phyloP scores from a whole-genome alignment of 495 filamentous ascomycete species.

The Penicillium lividum region DNA sequence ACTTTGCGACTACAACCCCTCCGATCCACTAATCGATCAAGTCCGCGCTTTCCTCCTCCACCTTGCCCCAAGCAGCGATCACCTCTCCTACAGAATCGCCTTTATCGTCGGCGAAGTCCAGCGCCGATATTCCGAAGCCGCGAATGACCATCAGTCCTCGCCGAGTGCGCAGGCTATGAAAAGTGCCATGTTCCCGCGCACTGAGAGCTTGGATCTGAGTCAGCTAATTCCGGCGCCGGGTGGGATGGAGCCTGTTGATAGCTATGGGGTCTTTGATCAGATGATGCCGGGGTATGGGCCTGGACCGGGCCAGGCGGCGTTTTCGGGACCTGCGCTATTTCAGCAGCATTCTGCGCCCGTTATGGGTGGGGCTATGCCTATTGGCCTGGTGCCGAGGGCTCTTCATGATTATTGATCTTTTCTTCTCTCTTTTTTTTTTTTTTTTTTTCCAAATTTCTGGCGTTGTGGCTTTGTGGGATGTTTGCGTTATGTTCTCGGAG shows the following conservation, averaged over 20 bases:
- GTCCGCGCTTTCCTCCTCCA: conserved; percentile 41
- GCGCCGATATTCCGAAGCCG: conserved; percentile 28
- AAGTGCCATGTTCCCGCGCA: conserved; percentile 17
- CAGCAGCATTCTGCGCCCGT: conserved; percentile 22
- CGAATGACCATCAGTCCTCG: conserved; percentile 14
- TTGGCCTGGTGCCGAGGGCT: conserved; percentile 29
- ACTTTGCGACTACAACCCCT: conserved; percentile 40
- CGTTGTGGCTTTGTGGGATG: not conserved
- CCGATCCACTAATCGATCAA: conserved; percentile 40
- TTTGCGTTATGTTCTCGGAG: not conserved
- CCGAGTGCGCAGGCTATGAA: conserved; percentile 14
- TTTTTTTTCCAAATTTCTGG: not conserved
- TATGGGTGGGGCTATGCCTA: conserved; percentile 30
- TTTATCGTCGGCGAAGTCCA: conserved; percentile 32
- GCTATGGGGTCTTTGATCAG: conserved; percentile 29
- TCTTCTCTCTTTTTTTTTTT: not conserved
- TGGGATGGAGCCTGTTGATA: conserved; percentile 26
- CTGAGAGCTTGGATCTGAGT: conserved; percentile 23
- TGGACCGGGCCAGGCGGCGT: conserved; percentile 14
- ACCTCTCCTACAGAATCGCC: conserved; percentile 39
- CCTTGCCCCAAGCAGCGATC: conserved; percentile 39
- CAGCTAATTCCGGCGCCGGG: conserved; percentile 20
- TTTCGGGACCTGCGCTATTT: conserved; percentile 21
- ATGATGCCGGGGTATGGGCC: conserved; percentile 25
- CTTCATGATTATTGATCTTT: conserved; percentile 27